phyloP scores from a whole-genome alignment of 164 flowering plant genomes.

The Buxus sempervirens region DNA sequence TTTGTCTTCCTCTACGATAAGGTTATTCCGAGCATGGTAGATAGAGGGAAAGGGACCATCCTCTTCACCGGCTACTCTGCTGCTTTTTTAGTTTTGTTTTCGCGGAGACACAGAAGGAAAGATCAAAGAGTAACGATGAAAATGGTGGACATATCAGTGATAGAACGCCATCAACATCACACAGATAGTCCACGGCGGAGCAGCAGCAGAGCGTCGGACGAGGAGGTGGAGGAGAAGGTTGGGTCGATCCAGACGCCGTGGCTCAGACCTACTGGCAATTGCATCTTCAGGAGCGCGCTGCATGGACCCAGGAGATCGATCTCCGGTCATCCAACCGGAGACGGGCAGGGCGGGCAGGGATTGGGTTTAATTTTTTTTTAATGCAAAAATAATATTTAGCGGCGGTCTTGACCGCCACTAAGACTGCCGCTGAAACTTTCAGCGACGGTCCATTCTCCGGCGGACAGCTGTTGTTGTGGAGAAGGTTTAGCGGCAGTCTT shows the following conservation, averaged over 20 bases:
- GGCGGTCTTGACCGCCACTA: too few species aligned
- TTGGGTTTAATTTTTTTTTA: too few species aligned
- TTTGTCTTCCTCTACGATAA: slow-evolving; percentile 12
- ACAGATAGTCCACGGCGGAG: slow-evolving; percentile 36
- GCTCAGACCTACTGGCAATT: slow-evolving; percentile 92
- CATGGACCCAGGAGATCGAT: slow-evolving; percentile 90
- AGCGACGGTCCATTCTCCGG: too few species aligned
- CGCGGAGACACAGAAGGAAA: too few species aligned
- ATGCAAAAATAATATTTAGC: too few species aligned
- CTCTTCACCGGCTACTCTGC: slow-evolving; percentile 89
- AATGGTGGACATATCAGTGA: too few species aligned
- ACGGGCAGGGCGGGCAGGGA: too few species aligned
- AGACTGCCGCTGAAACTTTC: too few species aligned
- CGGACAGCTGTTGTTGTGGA: too few species aligned
- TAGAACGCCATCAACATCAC: slow-evolving; percentile 15
- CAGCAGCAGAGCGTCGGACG: too few species aligned
- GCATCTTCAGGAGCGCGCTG: slow-evolving; percentile 71
- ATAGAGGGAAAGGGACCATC: slow-evolving; percentile 88
- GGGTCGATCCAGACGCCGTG: slow-evolving; percentile 79
- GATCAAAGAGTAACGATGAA: not conserved
- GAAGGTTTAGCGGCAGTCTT: too few species aligned
- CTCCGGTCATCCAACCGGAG: slow-evolving; percentile 41
- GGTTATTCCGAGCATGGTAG: slow-evolving; percentile 94
- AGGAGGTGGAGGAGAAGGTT: slow-evolving; percentile 28
- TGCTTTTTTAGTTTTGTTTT: slow-evolving; percentile 21